These are phyloP conservation scores for Rhizopus stolonifer DNA, from an alignment of 371 early-diverging fungal genomes.

Conservation along the genomic window DNA sequence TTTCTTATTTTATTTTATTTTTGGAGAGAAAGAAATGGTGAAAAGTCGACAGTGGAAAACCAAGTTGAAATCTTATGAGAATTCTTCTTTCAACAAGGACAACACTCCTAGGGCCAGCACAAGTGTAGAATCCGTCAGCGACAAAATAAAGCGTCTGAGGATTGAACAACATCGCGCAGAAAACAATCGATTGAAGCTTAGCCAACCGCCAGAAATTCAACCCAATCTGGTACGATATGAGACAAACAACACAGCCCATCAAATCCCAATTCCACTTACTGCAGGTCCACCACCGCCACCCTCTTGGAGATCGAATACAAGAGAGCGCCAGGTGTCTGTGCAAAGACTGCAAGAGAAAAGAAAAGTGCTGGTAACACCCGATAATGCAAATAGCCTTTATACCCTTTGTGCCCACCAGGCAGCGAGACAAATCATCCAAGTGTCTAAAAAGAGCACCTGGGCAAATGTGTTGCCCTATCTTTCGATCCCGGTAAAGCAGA, in stretches of 20 bases:
- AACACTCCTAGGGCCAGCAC: not conserved
- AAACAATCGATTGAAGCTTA: not conserved
- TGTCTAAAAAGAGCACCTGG: not conserved
- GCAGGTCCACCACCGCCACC: constrained; percentile 7
- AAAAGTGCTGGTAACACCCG: not conserved
- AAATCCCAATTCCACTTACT: not conserved
- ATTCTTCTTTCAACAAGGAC: not conserved
- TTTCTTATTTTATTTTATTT: not conserved
- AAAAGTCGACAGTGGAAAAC: constrained; percentile 7
- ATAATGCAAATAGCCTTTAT: not conserved
- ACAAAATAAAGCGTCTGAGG: constrained; percentile 4
- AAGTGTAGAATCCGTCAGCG: constrained; percentile 5
- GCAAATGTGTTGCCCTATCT: not conserved
- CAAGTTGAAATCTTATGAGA: constrained; percentile 1
- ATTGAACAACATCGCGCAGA: constrained; percentile 4
- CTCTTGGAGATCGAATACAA: constrained; percentile 2
- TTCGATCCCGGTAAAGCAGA: not conserved
- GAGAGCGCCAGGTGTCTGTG: not conserved
- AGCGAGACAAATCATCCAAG: not conserved
- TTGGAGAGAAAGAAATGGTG: not conserved
- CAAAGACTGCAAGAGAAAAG: not conserved
- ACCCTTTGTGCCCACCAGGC: constrained; percentile 4
- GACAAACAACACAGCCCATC: not conserved
- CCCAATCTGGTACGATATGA: not conserved
- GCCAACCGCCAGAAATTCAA: not conserved